Conservation (phyloP, 495 filamentous ascomycete species). For the Neurospora sp. region DNA sequence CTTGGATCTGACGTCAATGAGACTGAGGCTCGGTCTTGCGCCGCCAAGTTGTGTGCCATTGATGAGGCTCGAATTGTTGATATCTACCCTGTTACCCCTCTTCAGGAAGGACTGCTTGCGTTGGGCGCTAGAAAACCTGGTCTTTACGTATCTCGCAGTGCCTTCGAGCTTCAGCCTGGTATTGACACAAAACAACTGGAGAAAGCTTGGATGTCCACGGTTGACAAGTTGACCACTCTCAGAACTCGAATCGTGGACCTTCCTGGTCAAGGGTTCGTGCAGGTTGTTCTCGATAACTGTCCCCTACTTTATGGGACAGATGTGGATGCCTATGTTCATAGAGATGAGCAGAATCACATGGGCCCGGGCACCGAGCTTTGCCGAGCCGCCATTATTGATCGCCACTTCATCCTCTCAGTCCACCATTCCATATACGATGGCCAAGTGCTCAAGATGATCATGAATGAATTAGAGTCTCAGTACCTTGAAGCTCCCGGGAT, state of each 20-base stretch:
- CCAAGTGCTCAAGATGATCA: constrained; percentile 39
- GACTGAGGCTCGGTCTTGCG: not conserved
- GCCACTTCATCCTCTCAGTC: constrained; percentile 40
- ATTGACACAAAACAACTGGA: constrained; percentile 1
- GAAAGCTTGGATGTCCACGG: constrained; percentile 33
- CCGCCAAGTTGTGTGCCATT: not conserved
- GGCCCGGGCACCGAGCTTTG: constrained; percentile 4
- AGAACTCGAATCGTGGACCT: not conserved
- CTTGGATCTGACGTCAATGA: not conserved
- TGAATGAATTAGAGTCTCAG: constrained; percentile 3
- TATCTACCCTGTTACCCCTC: constrained; percentile 34
- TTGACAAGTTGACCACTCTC: not conserved
- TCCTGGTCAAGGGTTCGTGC: not conserved
- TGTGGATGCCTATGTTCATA: not conserved
- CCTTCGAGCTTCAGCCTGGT: not conserved
- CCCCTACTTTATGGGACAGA: not conserved
- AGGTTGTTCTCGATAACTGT: not conserved
- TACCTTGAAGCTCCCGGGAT: not conserved
- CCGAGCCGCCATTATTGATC: constrained; percentile 14
- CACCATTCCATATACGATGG: constrained; percentile 60
- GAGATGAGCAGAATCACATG: not conserved
- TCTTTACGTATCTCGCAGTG: constrained; percentile 16
- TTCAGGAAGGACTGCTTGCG: constrained; percentile 36
- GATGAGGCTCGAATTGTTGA: constrained; percentile 22
- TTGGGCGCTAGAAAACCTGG: constrained; percentile 35